A percentile compares a stretch with the other conserved stretches of the same genome.
These are phyloP conservation scores for Podila clonocystis DNA, from an alignment of 192 early-diverging fungal genomes.

Conservation along the genomic window DNA sequence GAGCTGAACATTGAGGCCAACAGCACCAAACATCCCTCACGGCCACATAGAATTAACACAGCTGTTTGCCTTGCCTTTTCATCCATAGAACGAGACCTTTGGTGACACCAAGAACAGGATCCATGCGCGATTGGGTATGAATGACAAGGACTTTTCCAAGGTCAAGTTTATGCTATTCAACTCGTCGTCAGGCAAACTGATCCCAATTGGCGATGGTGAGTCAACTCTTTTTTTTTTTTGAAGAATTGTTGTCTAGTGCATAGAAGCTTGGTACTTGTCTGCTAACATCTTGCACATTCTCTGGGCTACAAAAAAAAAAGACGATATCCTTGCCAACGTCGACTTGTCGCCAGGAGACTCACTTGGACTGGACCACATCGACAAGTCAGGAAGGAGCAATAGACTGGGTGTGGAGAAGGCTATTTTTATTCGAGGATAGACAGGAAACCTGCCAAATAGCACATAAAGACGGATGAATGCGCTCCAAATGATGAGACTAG, in stretches of 20 bases:
- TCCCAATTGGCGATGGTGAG: slow-evolving; percentile 10
- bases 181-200: slow-evolving; percentile 12
- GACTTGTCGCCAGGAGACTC: slow-evolving; percentile 36
- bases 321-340: slow-evolving; percentile 36
- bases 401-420: slow-evolving; percentile 50
- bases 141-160: slow-evolving; percentile 81
- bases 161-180: slow-evolving; percentile 50
- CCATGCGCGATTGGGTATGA: slow-evolving; percentile 70
- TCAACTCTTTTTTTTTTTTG: background rate
- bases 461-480: too few species aligned
- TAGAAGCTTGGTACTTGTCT: too few species aligned
- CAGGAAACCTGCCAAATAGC: too few species aligned
- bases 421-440: slow-evolving; percentile 56
- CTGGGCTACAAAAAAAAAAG: slow-evolving; percentile 4
- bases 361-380: slow-evolving; percentile 64
- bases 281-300: too few species aligned
- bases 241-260: too few species aligned
- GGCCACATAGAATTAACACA: too few species aligned
- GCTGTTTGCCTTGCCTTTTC: background rate
- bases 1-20: background rate
- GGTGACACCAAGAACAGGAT: slow-evolving; percentile 74
- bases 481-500: slow-evolving; percentile 5
- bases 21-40: background rate
- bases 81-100: slow-evolving; percentile 69
- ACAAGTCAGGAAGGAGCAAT: slow-evolving; percentile 55